Conservation (phyloP, 1,139 yeast genomes). For the Lodderomyces orthopsilosis region DNA sequence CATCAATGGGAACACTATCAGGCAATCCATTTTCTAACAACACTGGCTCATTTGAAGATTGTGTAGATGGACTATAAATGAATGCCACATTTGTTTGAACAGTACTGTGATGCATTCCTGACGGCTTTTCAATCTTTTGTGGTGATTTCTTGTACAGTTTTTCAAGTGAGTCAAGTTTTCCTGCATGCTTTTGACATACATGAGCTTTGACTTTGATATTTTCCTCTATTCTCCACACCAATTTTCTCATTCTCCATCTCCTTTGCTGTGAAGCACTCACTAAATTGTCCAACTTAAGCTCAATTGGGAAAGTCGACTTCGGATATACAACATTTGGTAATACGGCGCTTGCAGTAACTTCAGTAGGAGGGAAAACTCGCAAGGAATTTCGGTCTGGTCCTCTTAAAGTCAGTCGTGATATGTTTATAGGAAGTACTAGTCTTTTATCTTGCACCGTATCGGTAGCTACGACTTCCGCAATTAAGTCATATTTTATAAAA, state of each 20-base stretch:
- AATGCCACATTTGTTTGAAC: conserved; percentile 31
- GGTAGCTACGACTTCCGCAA: conserved; percentile 50
- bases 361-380: conserved; percentile 94
- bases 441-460: conserved; percentile 28
- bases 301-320: conserved; percentile 78
- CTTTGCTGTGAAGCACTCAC: conserved; percentile 49
- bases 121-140: conserved; percentile 11
- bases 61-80: conserved; percentile 10
- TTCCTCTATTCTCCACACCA: conserved; percentile 91
- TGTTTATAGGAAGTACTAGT: conserved; percentile 64
- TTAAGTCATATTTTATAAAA: conserved; percentile 67
- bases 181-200: conserved; percentile 55
- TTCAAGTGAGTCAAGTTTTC: conserved; percentile 47
- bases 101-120: conserved; percentile 39
- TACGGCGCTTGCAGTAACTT: conserved; percentile 79
- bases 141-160: conserved; percentile 34
- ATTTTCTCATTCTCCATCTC: conserved; percentile 91
- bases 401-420: conserved; percentile 72
- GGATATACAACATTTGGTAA: conserved; percentile 90
- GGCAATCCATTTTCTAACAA: conserved; percentile 7
- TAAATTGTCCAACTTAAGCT: conserved; percentile 77
- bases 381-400: conserved; percentile 86
- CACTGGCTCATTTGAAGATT: conserved; percentile 3
- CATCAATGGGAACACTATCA: conserved; percentile 6
- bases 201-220: conserved; percentile 57